phyloP scores from a whole-genome alignment of 2,329 filamentous ascomycete genomes.

The Teratosphaeria nubilosa region DNA sequence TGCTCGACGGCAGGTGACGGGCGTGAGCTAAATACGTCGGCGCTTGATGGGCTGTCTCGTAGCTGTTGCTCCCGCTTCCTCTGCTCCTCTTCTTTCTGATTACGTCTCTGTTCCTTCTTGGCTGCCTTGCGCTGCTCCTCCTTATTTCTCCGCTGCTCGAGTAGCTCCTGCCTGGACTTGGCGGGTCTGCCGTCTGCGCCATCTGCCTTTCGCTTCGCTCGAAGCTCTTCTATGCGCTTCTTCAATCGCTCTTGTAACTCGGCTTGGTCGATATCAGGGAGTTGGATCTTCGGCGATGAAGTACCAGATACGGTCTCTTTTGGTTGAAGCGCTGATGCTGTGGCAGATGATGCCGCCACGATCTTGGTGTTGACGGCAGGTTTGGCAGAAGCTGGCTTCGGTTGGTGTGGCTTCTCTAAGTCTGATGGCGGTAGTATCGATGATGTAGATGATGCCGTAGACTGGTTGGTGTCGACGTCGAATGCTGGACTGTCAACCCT shows the following conservation, averaged over 20 bases:
- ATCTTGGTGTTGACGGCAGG: conserved; percentile 4
- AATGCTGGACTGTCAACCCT: conserved; percentile 30
- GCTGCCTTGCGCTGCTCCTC: conserved; percentile 76
- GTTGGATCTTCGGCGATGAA: conserved; percentile 26
- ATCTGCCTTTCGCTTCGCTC: conserved; percentile 78
- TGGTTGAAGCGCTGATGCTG: conserved; percentile 21
- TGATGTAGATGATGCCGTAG: conserved; percentile 37
- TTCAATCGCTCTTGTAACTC: conserved; percentile 69
- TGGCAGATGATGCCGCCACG: conserved; percentile 11
- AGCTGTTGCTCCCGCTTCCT: conserved; percentile 45
- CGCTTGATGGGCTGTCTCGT: conserved; percentile 44
- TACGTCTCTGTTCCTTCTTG: conserved; percentile 73
- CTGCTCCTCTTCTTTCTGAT: conserved; percentile 73
- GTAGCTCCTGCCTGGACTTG: conserved; percentile 78
- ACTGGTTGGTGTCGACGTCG: conserved; percentile 29
- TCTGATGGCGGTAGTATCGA: conserved; percentile 32
- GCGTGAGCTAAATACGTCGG: conserved; percentile 40
- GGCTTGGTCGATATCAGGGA: conserved; percentile 56
- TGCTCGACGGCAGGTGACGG: conserved; percentile 16
- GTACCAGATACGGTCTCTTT: conserved; percentile 13
- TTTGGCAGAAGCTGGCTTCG: conserved; percentile 6
- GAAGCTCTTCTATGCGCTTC: conserved; percentile 73
- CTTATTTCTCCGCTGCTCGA: conserved; percentile 80
- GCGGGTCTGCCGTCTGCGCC: conserved; percentile 72
- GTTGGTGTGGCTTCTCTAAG: conserved; percentile 7